Percentiles rank a stretch among this genome's conserved stretches.
Conservation (phyloP, 2,329 filamentous ascomycete species). For the Lecanicillium sp. region DNA sequence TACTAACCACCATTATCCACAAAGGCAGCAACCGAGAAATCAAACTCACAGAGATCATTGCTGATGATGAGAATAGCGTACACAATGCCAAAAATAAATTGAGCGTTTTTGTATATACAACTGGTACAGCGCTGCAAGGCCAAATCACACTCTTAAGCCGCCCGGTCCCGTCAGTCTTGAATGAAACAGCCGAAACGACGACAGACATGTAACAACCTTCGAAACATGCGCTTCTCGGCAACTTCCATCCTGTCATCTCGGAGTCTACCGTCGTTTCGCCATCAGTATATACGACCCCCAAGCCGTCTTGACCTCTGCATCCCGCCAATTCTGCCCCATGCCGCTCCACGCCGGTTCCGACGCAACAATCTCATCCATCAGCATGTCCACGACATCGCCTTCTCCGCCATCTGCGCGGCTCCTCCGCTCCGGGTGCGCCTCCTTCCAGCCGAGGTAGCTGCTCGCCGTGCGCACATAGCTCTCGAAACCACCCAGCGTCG, state of each 20-base stretch:
- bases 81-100: no score
- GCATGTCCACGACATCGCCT: slow-evolving; percentile 56
- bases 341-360: slow-evolving; percentile 48
- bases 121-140: neutral
- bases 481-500: slow-evolving; percentile 53
- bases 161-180: no score
- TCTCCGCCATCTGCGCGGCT: slow-evolving; percentile 46
- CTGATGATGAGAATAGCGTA: no score
- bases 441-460: slow-evolving; percentile 52
- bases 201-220: no score
- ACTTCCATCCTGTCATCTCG: neutral
- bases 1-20: no score
- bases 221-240: neutral
- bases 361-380: slow-evolving; percentile 53
- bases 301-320: slow-evolving; percentile 49
- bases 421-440: slow-evolving; percentile 44
- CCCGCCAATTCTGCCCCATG: slow-evolving; percentile 43
- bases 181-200: no score
- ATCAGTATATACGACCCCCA: slow-evolving; percentile 57
- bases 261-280: slow-evolving; percentile 36
- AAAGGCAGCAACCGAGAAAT: no score
- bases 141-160: no score
- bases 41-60: no score
- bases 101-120: neutral
- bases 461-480: slow-evolving; percentile 58